phyloP scores from a whole-genome alignment of 2,329 filamentous ascomycete genomes.

The Aspergillus udagawae region DNA sequence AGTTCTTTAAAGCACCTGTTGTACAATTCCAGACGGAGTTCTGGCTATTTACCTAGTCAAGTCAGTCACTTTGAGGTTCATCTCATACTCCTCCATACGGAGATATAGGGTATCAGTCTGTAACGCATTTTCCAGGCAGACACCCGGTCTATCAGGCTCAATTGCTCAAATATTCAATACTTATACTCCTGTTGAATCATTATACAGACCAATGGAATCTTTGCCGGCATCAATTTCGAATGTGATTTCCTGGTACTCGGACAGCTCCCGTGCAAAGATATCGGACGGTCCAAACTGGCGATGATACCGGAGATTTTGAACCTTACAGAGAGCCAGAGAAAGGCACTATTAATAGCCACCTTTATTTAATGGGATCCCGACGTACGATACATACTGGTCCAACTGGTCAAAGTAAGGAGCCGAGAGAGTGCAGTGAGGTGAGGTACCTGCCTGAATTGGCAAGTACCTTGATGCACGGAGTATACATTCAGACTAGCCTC shows the following conservation, averaged over 20 bases:
- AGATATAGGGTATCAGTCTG: too few relatives aligned
- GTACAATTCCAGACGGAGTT: too few relatives aligned
- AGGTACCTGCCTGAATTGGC: slow-evolving; percentile 11
- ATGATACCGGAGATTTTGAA: background rate
- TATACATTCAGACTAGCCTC: background rate
- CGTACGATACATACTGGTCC: background rate
- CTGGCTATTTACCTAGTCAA: too few relatives aligned
- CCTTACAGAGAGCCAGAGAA: background rate
- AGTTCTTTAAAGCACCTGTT: too few relatives aligned
- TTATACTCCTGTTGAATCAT: background rate
- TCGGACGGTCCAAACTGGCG: too few relatives aligned
- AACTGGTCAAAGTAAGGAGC: too few relatives aligned
- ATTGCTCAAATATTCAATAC: background rate
- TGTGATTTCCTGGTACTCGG: background rate
- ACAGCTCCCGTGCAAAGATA: background rate
- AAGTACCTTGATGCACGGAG: slow-evolving; percentile 1
- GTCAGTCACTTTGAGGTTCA: too few relatives aligned
- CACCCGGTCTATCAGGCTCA: background rate
- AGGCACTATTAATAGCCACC: background rate
- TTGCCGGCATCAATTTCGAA: background rate
- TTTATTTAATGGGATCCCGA: background rate
- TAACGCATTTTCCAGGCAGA: background rate
- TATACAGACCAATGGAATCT: background rate
- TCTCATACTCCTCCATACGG: too few relatives aligned
- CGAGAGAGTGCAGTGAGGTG: slow-evolving; percentile 5